phyloP scores from a whole-genome alignment of 305 asterid genomes.

The Rubia peregrina region DNA sequence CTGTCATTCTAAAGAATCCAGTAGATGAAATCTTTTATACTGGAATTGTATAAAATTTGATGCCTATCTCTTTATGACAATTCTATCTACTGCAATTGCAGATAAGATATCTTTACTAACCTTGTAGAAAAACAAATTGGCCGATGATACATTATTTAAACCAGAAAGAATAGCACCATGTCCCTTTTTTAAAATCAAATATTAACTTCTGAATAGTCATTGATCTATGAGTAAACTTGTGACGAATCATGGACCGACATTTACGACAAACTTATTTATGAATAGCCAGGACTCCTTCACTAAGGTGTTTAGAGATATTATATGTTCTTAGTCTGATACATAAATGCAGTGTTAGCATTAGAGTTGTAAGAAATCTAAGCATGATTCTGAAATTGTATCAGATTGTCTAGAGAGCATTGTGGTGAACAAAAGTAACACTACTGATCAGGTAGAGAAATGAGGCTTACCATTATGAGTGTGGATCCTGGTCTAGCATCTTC shows the following conservation, averaged over 20 bases:
- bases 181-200: neutral
- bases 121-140: neutral
- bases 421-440: neutral
- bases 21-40: no score
- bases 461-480: conserved; percentile 1
- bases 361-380: neutral
- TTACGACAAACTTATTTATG: neutral
- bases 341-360: neutral
- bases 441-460: neutral
- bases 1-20: neutral
- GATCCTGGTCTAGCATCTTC: conserved; percentile 8
- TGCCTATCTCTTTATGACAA: no score
- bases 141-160: neutral
- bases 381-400: neutral
- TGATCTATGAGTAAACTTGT: neutral
- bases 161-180: neutral
- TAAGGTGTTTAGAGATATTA: no score
- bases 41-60: no score
- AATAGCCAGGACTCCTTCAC: no score
- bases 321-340: no score
- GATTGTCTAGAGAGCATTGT: neutral
- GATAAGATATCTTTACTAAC: neutral
- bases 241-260: neutral
- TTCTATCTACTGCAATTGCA: neutral
- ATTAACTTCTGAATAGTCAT: conserved; percentile 4